phyloP scores from a whole-genome alignment of 2,329 filamentous ascomycete genomes.

The Penicillium sp. region DNA sequence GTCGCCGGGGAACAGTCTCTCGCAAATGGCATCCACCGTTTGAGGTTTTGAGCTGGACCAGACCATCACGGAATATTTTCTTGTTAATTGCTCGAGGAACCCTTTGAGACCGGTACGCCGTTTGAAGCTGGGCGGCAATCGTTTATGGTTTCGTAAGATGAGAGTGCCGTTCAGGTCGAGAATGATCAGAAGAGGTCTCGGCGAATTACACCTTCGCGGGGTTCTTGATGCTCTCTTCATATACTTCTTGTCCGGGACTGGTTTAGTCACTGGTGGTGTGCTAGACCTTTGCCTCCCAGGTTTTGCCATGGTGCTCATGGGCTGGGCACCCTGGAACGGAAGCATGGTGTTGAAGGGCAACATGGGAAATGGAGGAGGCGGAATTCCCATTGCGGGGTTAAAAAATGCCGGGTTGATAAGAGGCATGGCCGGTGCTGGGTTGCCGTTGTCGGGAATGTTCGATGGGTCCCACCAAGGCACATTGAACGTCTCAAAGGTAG shows the following conservation, averaged over 20 bases:
- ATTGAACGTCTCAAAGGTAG: slow-evolving; percentile 8
- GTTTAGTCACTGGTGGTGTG: slow-evolving; percentile 31
- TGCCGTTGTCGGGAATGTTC: not conserved
- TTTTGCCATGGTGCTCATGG: slow-evolving; percentile 18
- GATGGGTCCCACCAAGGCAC: slow-evolving; percentile 1
- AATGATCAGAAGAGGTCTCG: slow-evolving; percentile 69
- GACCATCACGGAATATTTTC: slow-evolving; percentile 73
- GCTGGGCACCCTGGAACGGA: slow-evolving; percentile 9
- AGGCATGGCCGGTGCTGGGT: slow-evolving; percentile 2
- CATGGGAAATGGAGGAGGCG: slow-evolving; percentile 7
- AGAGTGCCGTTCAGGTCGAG: slow-evolving; percentile 93
- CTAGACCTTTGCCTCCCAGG: slow-evolving; percentile 7
- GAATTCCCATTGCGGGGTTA: not conserved
- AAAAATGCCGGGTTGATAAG: slow-evolving; percentile 11
- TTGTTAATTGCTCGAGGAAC: slow-evolving; percentile 71
- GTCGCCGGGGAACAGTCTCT: slow-evolving; percentile 54
- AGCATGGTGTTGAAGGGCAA: slow-evolving; percentile 11
- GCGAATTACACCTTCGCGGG: slow-evolving; percentile 42
- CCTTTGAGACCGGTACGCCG: slow-evolving; percentile 61
- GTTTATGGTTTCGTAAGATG: slow-evolving; percentile 61
- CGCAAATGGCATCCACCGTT: slow-evolving; percentile 62
- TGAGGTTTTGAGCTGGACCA: slow-evolving; percentile 80
- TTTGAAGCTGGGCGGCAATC: slow-evolving; percentile 52
- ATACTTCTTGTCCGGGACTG: slow-evolving; percentile 59
- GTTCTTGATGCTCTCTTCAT: slow-evolving; percentile 50